These are phyloP conservation scores for Penicillium cataractarum DNA, from an alignment of 495 filamentous ascomycete genomes.

Conservation along the genomic window DNA sequence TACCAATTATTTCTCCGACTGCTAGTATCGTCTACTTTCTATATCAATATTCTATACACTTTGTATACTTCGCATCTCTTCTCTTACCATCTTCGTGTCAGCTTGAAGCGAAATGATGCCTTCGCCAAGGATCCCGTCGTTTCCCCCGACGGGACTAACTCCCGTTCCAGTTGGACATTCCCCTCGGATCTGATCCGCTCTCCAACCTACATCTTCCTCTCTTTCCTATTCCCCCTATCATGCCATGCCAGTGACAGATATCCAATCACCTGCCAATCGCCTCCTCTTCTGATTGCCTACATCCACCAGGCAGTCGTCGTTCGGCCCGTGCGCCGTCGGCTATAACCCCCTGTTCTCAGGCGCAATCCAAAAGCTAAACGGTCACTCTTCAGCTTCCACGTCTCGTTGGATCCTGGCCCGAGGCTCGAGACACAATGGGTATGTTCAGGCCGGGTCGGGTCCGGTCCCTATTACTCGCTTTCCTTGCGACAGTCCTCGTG, in stretches of 20 bases:
- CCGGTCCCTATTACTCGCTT: slow-evolving; percentile 36
- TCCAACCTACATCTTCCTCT: background rate
- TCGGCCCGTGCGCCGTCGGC: slow-evolving; percentile 28
- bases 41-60: no score
- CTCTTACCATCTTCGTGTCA: background rate
- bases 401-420: background rate
- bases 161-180: background rate
- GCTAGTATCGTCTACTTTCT: background rate
- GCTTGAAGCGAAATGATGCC: background rate
- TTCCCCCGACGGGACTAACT: background rate
- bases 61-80: background rate
- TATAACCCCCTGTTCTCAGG: slow-evolving; percentile 14
- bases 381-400: background rate
- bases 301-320: slow-evolving; percentile 11
- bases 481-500: slow-evolving; percentile 38
- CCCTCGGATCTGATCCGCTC: slow-evolving; percentile 1
- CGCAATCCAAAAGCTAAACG: slow-evolving; percentile 4
- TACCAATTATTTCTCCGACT: background rate
- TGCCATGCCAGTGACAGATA: background rate
- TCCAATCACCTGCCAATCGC: no score
- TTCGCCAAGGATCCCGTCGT: background rate
- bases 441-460: slow-evolving; percentile 37
- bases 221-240: background rate
- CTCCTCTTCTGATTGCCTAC: slow-evolving; percentile 3
- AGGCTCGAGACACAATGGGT: slow-evolving; percentile 25